Conservation (phyloP, 225 moss, liverwort and hornwort genomes). For the Asterella californica region DNA sequence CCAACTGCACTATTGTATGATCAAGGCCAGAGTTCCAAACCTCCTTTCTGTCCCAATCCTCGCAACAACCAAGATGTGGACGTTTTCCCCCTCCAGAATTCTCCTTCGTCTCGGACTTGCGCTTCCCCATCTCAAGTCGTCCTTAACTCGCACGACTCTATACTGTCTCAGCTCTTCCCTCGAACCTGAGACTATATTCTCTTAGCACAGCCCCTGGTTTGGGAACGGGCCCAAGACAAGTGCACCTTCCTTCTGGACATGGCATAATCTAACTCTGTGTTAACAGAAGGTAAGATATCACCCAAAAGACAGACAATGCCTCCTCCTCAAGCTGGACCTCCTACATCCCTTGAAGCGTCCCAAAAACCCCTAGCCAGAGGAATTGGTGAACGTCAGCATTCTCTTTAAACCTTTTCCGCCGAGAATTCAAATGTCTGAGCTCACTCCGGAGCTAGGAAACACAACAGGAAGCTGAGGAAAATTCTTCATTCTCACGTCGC, state of each 20-base stretch:
- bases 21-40: not conserved
- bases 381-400: not conserved
- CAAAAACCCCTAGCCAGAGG: not conserved
- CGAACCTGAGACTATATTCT: not conserved
- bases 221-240: too few relatives aligned
- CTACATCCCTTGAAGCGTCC: not conserved
- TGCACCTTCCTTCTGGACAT: not conserved
- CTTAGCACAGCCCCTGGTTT: not conserved
- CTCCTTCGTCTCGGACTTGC: not conserved
- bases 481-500: too few relatives aligned
- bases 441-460: not conserved
- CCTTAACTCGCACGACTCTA: not conserved
- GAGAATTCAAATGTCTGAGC: not conserved
- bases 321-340: not conserved
- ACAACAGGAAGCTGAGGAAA: not conserved
- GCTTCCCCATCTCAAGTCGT: constrained; percentile 10
- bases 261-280: not conserved
- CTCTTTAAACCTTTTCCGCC: not conserved
- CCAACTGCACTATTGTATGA: not conserved
- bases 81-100: not conserved
- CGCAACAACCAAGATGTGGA: not conserved
- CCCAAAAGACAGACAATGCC: too few relatives aligned
- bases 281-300: too few relatives aligned
- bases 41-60: not conserved
- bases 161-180: not conserved